Conservation (phyloP, 768 basidiomycete species). For the Auricularia sp. region DNA sequence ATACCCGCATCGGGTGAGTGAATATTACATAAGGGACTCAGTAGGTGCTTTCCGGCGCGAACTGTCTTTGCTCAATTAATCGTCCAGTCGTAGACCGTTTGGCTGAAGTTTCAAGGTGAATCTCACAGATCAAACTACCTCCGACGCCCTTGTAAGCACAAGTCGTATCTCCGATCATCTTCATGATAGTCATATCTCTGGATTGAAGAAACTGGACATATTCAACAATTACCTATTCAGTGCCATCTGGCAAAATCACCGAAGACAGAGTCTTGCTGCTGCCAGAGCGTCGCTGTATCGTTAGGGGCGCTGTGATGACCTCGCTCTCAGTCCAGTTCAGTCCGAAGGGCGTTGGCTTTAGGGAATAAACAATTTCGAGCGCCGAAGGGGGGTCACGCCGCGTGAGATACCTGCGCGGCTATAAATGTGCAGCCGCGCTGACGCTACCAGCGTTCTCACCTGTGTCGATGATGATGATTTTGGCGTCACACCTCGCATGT, state of each 20-base stretch:
- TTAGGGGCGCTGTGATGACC: neutral
- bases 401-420: slow-evolving; percentile 60
- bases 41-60: too few relatives aligned
- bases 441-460: slow-evolving; percentile 13
- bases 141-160: too few relatives aligned
- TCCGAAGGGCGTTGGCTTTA: slow-evolving; percentile 24
- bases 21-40: too few relatives aligned
- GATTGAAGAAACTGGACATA: too few relatives aligned
- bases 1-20: too few relatives aligned
- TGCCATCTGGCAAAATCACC: neutral
- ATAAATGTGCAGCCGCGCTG: neutral
- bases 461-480: slow-evolving; percentile 39
- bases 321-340: neutral
- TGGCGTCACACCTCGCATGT: slow-evolving; percentile 28
- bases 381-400: slow-evolving; percentile 83
- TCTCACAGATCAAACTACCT: too few relatives aligned
- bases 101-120: too few relatives aligned
- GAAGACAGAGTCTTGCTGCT: neutral
- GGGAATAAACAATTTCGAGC: slow-evolving; percentile 74
- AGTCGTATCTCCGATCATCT: too few relatives aligned
- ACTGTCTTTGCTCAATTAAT: too few relatives aligned
- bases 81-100: too few relatives aligned
- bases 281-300: neutral
- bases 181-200: too few relatives aligned
- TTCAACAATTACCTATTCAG: too few relatives aligned